A percentile compares a stretch with the other conserved stretches of the same genome.
These are phyloP conservation scores for Liriodendron chinense DNA, from an alignment of 164 flowering plant genomes.

Conservation along the genomic window DNA sequence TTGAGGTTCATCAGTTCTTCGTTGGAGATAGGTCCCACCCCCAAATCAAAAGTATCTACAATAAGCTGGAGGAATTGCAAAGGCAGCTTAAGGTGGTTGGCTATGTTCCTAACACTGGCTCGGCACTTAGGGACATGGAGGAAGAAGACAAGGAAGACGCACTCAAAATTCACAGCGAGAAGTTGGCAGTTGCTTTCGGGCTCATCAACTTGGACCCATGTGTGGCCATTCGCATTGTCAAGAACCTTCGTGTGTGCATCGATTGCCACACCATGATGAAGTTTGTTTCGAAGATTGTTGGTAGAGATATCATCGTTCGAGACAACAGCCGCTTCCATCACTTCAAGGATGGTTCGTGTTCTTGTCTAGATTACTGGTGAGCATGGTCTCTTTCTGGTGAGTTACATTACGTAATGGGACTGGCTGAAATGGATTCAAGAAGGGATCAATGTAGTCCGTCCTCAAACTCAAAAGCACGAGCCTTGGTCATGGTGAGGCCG, in stretches of 20 bases:
- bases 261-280: conserved; percentile 8
- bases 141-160: conserved; percentile 10
- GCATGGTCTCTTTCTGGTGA: not conserved
- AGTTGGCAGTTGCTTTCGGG: conserved; percentile 4
- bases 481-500: not conserved
- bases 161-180: conserved; percentile 7
- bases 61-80: conserved; percentile 2
- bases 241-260: conserved; percentile 9
- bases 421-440: not conserved
- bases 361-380: conserved; percentile 5
- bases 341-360: conserved; percentile 4
- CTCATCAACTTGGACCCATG: not conserved
- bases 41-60: not conserved
- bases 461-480: not conserved
- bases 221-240: not conserved
- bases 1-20: conserved; percentile 5
- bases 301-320: conserved; percentile 3
- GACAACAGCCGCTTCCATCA: conserved; percentile 4
- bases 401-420: too few species aligned
- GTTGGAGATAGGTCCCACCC: conserved; percentile 14
- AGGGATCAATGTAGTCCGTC: not conserved
- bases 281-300: not conserved
- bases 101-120: conserved; percentile 2
- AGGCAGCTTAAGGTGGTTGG: not conserved
- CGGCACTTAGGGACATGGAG: not conserved